These are phyloP conservation scores for Periconia macrospinosa DNA, from an alignment of 2,329 filamentous ascomycete genomes.

Conservation along the genomic window DNA sequence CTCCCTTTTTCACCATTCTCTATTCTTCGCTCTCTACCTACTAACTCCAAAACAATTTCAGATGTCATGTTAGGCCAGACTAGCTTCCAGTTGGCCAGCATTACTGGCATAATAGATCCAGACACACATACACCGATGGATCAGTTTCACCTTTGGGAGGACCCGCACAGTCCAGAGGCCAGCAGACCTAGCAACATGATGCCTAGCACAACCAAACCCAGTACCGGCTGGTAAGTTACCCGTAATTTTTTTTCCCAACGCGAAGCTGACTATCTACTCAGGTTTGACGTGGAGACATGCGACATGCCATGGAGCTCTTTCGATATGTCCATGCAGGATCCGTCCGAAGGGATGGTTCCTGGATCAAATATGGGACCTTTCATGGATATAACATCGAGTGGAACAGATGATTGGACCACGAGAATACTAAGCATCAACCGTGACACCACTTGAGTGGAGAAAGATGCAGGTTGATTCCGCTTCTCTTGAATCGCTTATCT, in stretches of 20 bases:
- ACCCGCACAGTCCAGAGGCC: not conserved
- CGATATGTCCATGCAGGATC: not conserved
- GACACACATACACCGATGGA: not conserved
- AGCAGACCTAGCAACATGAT: not conserved
- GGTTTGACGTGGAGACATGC: not conserved
- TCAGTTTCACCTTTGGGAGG: not conserved
- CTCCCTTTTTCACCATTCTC: not conserved
- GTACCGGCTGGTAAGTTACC: not conserved
- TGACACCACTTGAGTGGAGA: too few relatives aligned
- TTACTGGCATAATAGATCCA: constrained; percentile 20
- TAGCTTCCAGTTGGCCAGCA: constrained; percentile 25
- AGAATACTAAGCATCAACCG: too few relatives aligned
- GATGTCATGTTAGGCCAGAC: constrained; percentile 14
- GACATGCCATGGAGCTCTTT: not conserved
- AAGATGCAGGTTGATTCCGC: too few relatives aligned
- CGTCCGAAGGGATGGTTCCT: too few relatives aligned
- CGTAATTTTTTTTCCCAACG: not conserved
- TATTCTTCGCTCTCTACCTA: not conserved
- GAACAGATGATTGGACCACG: too few relatives aligned
- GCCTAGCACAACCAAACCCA: not conserved
- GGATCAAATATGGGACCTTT: too few relatives aligned
- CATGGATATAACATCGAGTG: too few relatives aligned
- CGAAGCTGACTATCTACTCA: not conserved
- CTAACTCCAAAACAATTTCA: constrained; percentile 20
- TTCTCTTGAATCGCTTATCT: too few relatives aligned